Evolutionary conservation across 306 rosid species (phyloP).

Genomic region (Acmispon strigosus): DNA sequence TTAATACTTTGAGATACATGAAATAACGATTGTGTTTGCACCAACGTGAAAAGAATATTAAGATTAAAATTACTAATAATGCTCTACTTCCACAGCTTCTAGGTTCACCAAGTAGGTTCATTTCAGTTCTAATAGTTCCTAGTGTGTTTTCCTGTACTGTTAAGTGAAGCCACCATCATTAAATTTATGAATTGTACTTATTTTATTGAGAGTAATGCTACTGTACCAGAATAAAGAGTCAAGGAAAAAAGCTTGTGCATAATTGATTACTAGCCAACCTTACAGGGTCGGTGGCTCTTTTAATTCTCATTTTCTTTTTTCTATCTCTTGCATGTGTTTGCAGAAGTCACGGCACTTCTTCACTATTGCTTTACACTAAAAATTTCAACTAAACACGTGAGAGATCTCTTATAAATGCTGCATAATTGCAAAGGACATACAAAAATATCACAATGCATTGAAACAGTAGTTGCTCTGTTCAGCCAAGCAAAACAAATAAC

Average conservation of each 20-base stretch:
- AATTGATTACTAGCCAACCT: neutral
- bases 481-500: constrained; percentile 13
- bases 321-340: neutral
- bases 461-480: neutral
- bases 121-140: neutral
- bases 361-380: neutral
- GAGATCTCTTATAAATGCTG: neutral
- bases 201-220: neutral
- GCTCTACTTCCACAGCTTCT: neutral
- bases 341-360: constrained; percentile 9
- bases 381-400: constrained; percentile 3
- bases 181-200: neutral
- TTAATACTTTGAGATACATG: no score
- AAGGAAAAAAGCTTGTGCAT: neutral
- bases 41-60: no score
- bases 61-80: neutral
- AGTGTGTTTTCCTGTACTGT: neutral
- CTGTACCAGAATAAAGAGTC: neutral
- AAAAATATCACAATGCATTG: neutral
- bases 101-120: neutral
- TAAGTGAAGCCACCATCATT: neutral
- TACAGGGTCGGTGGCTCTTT: constrained; percentile 5
- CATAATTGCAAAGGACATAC: neutral
- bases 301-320: neutral
- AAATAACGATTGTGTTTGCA: no score